Base-by-base conservation (phyloP, 108 stramenopile genomes). In the Nannochloropsis salina region DNA sequence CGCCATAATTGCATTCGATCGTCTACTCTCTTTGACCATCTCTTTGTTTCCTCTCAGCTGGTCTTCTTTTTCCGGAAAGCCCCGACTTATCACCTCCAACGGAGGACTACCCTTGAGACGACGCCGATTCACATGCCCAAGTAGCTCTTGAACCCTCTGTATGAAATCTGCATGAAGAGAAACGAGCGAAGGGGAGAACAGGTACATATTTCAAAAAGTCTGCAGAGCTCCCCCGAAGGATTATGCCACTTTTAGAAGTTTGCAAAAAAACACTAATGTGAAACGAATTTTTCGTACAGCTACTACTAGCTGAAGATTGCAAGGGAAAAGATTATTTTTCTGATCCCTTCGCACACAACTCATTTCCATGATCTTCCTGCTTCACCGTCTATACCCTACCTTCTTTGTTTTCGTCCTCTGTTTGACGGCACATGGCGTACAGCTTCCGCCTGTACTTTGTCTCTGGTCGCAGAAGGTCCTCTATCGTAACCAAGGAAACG, bases 401-500 rank as follows among this genome's bases (percentile, higher is more conserved):
- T 41, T 11, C 41, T 42, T 18, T 2, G 42, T 43, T 11, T 1
- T 41, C 15, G 83, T n/a, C 40, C 45, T 80, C 86, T 81, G 81
- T 47, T 9, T 51, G 83, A 22, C 83, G 86, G n/a, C 79, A 21
- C 83, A 87, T 80, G 80, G 83, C 83, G 83, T 80, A 87, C 43
- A 84, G 86, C 15, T 83, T 79, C 8, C 86, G 86, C 9, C 86
- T 61, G 80, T 42, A 87, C 80, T 87, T 87, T 43, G 83, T 87
- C 40, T 43, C 41, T 10, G 47, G 47, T 12, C 6, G 83, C 83
- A 45, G 18, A 21, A 20, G 84, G 86, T 18, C 80, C 83, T 44
- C 21, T 45, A 21, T 41, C 10, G 41, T 83, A 47, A 41, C 83
- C 83, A 42, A 44, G 80, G 86, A 84, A 80, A 21, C 80, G 9